Conservation (phyloP, 1,139 yeast species). For the Debaryomyces singareniensis region DNA sequence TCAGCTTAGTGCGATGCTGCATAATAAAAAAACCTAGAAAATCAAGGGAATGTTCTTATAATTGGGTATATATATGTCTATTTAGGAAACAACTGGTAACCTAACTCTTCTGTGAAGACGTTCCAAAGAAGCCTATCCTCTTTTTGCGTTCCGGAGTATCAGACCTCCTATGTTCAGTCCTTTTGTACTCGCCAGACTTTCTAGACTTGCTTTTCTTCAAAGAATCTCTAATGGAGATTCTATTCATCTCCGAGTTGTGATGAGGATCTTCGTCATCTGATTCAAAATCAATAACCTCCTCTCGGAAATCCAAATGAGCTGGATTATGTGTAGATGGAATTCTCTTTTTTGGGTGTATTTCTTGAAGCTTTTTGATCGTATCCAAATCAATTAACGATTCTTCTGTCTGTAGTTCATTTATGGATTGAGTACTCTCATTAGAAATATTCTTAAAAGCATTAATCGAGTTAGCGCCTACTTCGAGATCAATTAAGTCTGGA, state of each 20-base stretch:
- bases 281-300: slow-evolving; percentile 44
- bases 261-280: slow-evolving; percentile 43
- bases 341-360: slow-evolving; percentile 28
- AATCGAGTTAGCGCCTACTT: slow-evolving; percentile 31
- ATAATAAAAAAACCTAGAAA: too few species aligned
- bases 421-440: slow-evolving; percentile 9
- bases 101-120: background rate
- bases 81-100: too few species aligned
- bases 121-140: background rate
- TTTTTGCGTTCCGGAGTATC: slow-evolving; percentile 4
- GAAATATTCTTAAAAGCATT: slow-evolving; percentile 18
- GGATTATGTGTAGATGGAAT: slow-evolving; percentile 26
- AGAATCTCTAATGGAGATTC: slow-evolving; percentile 37
- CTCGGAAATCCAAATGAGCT: slow-evolving; percentile 29
- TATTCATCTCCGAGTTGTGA: slow-evolving; percentile 32
- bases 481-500: slow-evolving; percentile 33
- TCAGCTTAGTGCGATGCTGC: too few species aligned
- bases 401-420: background rate
- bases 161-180: slow-evolving; percentile 27
- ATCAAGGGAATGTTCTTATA: too few species aligned
- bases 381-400: slow-evolving; percentile 24
- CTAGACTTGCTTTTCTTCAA: slow-evolving; percentile 30
- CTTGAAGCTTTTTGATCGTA: slow-evolving; percentile 10
- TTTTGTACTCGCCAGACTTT: slow-evolving; percentile 26
- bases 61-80: too few species aligned